Base-by-base conservation (phyloP, 1,139 yeast species). In the Taiozyma sp. region DNA sequence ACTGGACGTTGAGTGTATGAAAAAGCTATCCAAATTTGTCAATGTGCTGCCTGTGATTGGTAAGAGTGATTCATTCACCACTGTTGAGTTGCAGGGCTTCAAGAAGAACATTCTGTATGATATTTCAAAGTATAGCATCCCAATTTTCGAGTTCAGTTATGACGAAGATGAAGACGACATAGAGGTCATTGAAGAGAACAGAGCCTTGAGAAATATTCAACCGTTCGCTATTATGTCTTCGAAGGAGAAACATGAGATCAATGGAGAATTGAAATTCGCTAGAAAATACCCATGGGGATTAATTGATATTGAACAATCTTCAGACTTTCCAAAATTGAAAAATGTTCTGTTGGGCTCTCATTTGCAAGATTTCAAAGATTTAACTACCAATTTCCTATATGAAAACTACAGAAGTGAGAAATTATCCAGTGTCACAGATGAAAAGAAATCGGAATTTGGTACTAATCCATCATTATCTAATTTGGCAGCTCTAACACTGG, bases 251-350 rank as follows among this genome's bases (percentile, higher is more conserved):
- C 67, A 64, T 29, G 29, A 74, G 68, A 54, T 72, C 61, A 69
- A 79, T 5, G 88, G 88, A 14, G 69, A 72, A 55, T 59, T 68
- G 24, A 76, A 81, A 51, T 79, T 80, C 57, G 84, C 82, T 8
- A 80, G 95, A 70, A 75, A 78, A 61, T 86, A 86, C 63, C 91
- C 92, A 32, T 87, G 95, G 95, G 93, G 93, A 19, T 65, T 76
- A 43, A 78, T 85, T 41, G 87, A 83, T 64, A 83, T 69, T 54
- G 80, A 84, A 45, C 76, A 76, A 46, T 72, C 78, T 54, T 80
- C 87, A 51, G 93, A 87, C 64, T 80, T 87, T 62, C 67, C 80
- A 10, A 70, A 80, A 19, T 72, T 87, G 65, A 84, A 83, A 61
- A 81, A 83, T 50, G 90, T 87, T 1, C 66, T 87, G 42, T 79